Evolutionary conservation across 768 basidiomycete genomes (phyloP), one percentile per base, ranked within the genome.

Genomic region (Amylocystis lapponica): DNA sequence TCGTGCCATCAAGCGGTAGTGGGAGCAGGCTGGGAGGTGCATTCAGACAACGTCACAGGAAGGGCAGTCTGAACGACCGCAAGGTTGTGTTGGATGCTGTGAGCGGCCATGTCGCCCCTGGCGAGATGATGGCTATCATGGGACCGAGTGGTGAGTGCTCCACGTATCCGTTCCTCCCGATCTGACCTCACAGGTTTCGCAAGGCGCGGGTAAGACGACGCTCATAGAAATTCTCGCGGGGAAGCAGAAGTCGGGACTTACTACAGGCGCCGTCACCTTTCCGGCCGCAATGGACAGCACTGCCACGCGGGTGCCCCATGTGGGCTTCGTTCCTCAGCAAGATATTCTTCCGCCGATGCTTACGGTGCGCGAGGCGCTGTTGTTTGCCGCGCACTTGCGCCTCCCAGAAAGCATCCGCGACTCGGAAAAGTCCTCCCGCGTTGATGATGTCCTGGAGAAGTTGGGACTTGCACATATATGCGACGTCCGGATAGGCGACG

Each of bases 141-240:
- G 94, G 94, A 1, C 92, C 94, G 0, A 88, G 86, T 52, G 93
- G 92, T 71, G 55, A 49, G 65, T 65, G 4, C 14, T 5, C 32
- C 41, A 36, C 13, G 32, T 19, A 14, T 33, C 17, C 3, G 11
- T 13, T 22, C 31, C 3, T 23, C 19, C 22, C 26, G 27, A 23
- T 23, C 12, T 22, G n/a, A n/a, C n/a, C n/a, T 22, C 3, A 19
- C 37, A 14, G 12, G 29, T 34, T 21, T 35, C 6, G 7, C 13
- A 17, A 79, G 81, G 83, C 43, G 89, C 91, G 14, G 92, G 92
- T 32, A 95, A 95, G 63, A 90, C 88, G 0, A 92, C 93, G 0
- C 69, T 97, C 27, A 83, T 96, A 14, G 94, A 98, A 56, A 79
- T 96, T 27, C 75, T 98, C 9, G 88, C 92, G 0, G 82, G 85